Evolutionary conservation across 2,329 filamentous ascomycete species (phyloP).

Genomic region (Gaeumannomyces sp.): DNA sequence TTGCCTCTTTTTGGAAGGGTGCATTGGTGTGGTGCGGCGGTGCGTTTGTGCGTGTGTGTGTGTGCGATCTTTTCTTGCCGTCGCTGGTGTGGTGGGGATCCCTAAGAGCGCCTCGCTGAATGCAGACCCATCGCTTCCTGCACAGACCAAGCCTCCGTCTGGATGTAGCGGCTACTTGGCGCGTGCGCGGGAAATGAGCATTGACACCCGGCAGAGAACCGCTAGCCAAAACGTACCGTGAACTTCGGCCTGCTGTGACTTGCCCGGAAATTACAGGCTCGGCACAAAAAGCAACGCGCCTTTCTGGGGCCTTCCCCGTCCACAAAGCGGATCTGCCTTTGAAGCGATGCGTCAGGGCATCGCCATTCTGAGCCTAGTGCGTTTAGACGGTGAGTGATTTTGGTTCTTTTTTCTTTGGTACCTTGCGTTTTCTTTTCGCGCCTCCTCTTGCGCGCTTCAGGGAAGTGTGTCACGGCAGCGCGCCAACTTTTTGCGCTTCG

Average conservation of each 20-base stretch:
- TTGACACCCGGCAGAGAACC: background rate
- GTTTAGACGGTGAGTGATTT: background rate
- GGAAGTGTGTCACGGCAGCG: background rate
- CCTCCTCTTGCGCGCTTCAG: background rate
- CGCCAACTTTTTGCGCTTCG: background rate
- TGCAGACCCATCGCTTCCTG: too few relatives aligned
- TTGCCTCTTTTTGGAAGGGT: background rate
- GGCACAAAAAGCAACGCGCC: background rate
- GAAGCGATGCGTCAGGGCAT: background rate
- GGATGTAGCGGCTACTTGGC: background rate
- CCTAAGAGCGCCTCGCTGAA: too few relatives aligned
- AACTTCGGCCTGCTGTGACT: background rate
- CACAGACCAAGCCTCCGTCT: background rate
- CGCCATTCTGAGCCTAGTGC: background rate
- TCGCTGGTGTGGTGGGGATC: background rate
- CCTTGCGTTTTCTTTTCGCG: background rate
- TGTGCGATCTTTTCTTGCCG: background rate
- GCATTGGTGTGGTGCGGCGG: too few relatives aligned
- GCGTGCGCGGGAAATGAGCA: background rate
- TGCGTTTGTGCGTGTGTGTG: background rate
- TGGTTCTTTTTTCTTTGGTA: background rate
- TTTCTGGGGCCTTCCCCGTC: background rate
- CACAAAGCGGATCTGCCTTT: too few relatives aligned
- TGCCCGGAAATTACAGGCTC: slow-evolving; percentile 5
- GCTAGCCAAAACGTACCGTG: background rate